These are phyloP conservation scores for Teratosphaeriaceae sp. DNA, from an alignment of 2,329 filamentous ascomycete genomes.

Conservation along the genomic window DNA sequence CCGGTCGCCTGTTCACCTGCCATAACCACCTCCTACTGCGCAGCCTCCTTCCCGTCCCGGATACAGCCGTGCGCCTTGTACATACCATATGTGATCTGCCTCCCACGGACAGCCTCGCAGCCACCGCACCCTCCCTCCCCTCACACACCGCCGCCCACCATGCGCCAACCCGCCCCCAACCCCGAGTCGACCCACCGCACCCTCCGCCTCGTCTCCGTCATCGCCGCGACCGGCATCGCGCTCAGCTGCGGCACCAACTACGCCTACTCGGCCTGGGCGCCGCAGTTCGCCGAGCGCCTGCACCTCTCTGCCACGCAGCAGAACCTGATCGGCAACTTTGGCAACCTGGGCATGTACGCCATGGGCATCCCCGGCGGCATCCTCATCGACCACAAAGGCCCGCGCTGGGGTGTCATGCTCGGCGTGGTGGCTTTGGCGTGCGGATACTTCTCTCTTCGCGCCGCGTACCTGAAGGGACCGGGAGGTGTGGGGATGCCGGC, in stretches of 20 bases:
- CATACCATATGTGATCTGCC: background rate
- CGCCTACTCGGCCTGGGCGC: slow-evolving; percentile 96
- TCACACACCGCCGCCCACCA: slow-evolving; percentile 3
- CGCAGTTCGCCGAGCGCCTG: slow-evolving; percentile 83
- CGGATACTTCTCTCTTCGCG: slow-evolving; percentile 82
- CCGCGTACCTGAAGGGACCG: slow-evolving; percentile 65
- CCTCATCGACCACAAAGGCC: slow-evolving; percentile 75
- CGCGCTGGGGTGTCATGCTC: slow-evolving; percentile 68
- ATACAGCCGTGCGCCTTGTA: background rate
- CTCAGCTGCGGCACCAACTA: slow-evolving; percentile 95
- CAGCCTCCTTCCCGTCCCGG: background rate
- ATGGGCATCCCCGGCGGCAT: slow-evolving; percentile 84
- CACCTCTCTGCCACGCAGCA: slow-evolving; percentile 85
- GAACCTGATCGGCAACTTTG: slow-evolving; percentile 75
- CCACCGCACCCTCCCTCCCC: background rate
- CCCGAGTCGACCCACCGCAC: slow-evolving; percentile 47
- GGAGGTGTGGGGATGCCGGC: slow-evolving; percentile 49
- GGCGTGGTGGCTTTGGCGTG: slow-evolving; percentile 65
- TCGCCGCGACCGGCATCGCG: slow-evolving; percentile 77
- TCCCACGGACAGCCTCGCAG: background rate
- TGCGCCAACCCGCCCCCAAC: slow-evolving; percentile 1
- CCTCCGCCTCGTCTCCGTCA: slow-evolving; percentile 71
- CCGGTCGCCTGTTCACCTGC: no score
- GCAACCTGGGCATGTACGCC: slow-evolving; percentile 91
- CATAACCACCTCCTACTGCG: background rate